Evolutionary conservation across 352 stramenopile species (phyloP), one percentile per base, ranked within the genome.

Genomic region (Plasmopara viticola): DNA sequence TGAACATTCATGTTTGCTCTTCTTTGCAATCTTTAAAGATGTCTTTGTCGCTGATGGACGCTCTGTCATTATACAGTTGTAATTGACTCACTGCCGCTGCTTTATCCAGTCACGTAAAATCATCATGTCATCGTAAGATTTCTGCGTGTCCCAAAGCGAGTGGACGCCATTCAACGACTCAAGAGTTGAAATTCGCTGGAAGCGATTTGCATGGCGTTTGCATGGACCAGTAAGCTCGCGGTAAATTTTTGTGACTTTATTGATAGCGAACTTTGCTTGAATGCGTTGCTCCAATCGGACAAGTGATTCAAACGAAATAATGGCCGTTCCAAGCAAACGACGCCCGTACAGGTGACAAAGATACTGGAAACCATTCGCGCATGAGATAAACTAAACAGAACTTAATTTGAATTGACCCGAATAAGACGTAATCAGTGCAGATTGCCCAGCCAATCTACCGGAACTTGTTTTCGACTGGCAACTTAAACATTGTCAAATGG

Each of bases 61-160:
- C 9, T 41, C 40, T 38, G 55, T 18, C 9, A 53, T 47, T 37
- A 70, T 47, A 33, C 68, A 66, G 28, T 45, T 45, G 43, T 74
- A 51, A 7, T 74, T 9, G 4, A 60, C 33, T n/a, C 60, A 48
- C 48, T 86, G 71, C 10, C 72, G 56, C 9, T 66, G 51, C 15
- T 78, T 74, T 44, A 87, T 80, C 78, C 76, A 87, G 13, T 72
- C 56, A 25, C 76, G 86, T 18, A 86, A 50, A 20, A 90, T 84
- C 17, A 59, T 64, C 70, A 87, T 90, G 25, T 90, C 78, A 39
- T 90, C 72, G 55, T 85, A 84, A 9, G 70, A 48, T 17, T 83
- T 64, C 15, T 66, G 72, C 0, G 78, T 90, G 34, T 70, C 64
- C 37, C 77, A 90, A 2, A 90, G 51, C 7, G 68, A 56, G 33